Evolutionary conservation across 1,284 basidiomycete species (phyloP).

Genomic region (Sanghuangporus weigelae): DNA sequence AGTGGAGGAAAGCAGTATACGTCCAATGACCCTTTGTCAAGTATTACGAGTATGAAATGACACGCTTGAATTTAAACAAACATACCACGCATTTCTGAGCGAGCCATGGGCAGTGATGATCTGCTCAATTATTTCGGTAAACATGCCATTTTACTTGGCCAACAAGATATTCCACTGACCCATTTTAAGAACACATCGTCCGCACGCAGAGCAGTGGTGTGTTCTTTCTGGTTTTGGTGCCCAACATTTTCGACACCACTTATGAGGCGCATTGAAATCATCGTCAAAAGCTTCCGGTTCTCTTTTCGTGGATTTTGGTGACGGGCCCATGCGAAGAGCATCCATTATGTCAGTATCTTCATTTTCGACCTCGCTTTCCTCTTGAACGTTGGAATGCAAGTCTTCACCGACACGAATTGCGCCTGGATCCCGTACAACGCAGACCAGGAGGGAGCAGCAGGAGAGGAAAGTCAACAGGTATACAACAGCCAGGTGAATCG

Average conservation of each 20-base stretch:
- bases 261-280: slow-evolving; percentile 47
- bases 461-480: slow-evolving; percentile 63
- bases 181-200: slow-evolving; percentile 81
- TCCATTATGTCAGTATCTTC: slow-evolving; percentile 53
- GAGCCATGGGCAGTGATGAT: slow-evolving; percentile 90
- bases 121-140: slow-evolving; percentile 33
- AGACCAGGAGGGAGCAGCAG: slow-evolving; percentile 66
- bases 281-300: slow-evolving; percentile 28
- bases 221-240: slow-evolving; percentile 77
- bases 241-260: slow-evolving; percentile 76
- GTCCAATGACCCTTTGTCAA: slow-evolving; percentile 68
- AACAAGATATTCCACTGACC: slow-evolving; percentile 40
- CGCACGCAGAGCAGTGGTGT: slow-evolving; percentile 78
- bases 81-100: slow-evolving; percentile 73
- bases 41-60: not conserved
- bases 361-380: slow-evolving; percentile 27
- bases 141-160: slow-evolving; percentile 18
- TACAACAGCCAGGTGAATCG: slow-evolving; percentile 47
- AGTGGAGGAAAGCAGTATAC: slow-evolving; percentile 83
- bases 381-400: slow-evolving; percentile 24
- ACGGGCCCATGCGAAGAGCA: slow-evolving; percentile 41
- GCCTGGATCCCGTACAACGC: slow-evolving; percentile 68
- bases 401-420: slow-evolving; percentile 38
- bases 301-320: not conserved
- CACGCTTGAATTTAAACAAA: slow-evolving; percentile 15